Base-by-base conservation (phyloP, 371 early-diverging fungal genomes). In the Synchytrium microbalum region DNA sequence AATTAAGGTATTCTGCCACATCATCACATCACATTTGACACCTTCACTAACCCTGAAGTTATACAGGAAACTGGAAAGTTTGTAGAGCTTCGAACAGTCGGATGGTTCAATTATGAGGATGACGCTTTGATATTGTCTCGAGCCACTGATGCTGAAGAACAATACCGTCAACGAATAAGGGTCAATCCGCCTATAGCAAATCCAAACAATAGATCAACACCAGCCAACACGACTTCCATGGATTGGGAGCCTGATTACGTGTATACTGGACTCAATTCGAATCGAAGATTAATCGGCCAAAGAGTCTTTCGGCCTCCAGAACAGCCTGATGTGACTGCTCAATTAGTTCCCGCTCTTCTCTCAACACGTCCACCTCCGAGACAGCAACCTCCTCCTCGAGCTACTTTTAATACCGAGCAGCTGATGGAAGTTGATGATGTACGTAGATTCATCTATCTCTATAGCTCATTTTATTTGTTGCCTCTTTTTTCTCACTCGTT, bases 71-170 rank as follows among this genome's bases (percentile, higher is more conserved):
- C 73, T 54, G 84, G 85, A 5, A 70, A 67, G 31, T 70, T 86
- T 52, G 71, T 83, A 14, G 71, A 76, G 28, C 56, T 81, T 19
- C 76, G 77, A 31, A 72, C 76, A 54, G 74, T 86, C 60, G 87
- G 87, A 23, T 84, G 80, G 79, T 75, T 73, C 60, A 81, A 75
- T 54, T 66, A 79, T 59, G 81, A 83, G 13, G 84, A 84, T 60
- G 87, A 86, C 56, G 80, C 77, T 58, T 67, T 81, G 13, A 66
- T 73, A 0, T 63, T 84, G 29, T 71, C 74, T 1, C 64, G 70
- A 25, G 70, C 74, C 29, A 68, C 71, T 2, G 73, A 77, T 13
- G 76, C 73, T 32, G 79, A 81, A 53, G 73, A 71, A 28, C 67
- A 73, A 46, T 74, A 66, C 65, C 66, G 70, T 32, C 68, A 67